Conservation (phyloP, 495 filamentous ascomycete species). For the Aspergillus funiculosus region DNA sequence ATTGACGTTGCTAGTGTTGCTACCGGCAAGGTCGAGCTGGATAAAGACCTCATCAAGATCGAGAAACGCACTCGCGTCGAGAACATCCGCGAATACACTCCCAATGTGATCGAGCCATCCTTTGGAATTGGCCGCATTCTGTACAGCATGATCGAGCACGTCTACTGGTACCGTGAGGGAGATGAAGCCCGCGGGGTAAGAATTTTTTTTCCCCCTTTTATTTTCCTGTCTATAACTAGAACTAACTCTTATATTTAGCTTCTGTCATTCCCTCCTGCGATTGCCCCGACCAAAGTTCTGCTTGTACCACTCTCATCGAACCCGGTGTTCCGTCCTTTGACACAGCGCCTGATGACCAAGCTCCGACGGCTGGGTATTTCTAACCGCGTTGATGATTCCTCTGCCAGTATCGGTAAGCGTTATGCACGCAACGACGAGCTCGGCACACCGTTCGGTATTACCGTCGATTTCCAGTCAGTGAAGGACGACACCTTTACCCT, state of each 20-base stretch:
- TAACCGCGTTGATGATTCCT: constrained; percentile 60
- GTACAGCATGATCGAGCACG: constrained; percentile 73
- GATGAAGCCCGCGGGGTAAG: constrained; percentile 61
- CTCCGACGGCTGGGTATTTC: constrained; percentile 55
- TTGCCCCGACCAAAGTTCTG: constrained; percentile 66
- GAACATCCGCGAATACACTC: constrained; percentile 69
- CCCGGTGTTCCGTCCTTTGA: constrained; percentile 51
- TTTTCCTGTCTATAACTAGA: too few species aligned
- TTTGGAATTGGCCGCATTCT: constrained; percentile 80
- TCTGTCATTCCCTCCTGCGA: constrained; percentile 58
- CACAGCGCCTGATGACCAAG: constrained; percentile 44
- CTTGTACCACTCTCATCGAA: constrained; percentile 60
- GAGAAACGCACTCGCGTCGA: constrained; percentile 64
- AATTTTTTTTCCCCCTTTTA: constrained; percentile 8
- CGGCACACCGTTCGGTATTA: constrained; percentile 60
- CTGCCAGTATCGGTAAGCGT: constrained; percentile 64
- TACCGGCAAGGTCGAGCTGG: constrained; percentile 62
- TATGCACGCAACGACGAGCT: constrained; percentile 64
- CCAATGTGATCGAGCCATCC: constrained; percentile 80
- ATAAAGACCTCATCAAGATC: constrained; percentile 63
- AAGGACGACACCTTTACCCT: constrained; percentile 64
- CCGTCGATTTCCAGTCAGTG: constrained; percentile 65
- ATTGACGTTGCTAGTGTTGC: constrained; percentile 60
- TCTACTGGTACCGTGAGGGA: constrained; percentile 65
- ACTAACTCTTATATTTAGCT: constrained; percentile 39